These are phyloP conservation scores for Cyamopsis tetragonoloba DNA, from an alignment of 306 rosid species.

Conservation along the genomic window DNA sequence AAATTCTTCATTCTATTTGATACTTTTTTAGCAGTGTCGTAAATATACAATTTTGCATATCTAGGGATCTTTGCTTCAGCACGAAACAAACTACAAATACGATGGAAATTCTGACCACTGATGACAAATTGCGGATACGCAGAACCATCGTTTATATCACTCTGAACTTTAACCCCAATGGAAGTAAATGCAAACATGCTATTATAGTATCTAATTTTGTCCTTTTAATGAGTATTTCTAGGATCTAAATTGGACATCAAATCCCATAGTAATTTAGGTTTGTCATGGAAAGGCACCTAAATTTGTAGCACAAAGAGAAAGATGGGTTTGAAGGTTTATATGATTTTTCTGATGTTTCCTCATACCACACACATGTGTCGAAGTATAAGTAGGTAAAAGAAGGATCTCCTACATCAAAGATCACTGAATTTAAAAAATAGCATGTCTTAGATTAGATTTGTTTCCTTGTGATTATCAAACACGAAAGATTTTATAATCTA, in stretches of 20 bases:
- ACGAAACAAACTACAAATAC: not conserved
- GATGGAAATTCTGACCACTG: not conserved
- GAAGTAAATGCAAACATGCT: not conserved
- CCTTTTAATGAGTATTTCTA: not conserved
- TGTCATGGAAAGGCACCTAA: too few species aligned
- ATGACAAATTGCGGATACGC: not conserved
- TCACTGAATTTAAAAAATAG: too few species aligned
- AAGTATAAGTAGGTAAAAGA: too few species aligned
- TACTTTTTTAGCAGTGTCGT: not conserved
- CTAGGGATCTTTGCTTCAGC: not conserved
- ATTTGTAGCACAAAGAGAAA: too few species aligned
- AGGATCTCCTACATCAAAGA: too few species aligned
- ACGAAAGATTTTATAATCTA: too few species aligned
- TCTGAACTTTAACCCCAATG: not conserved
- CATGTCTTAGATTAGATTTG: too few species aligned
- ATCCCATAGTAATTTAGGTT: too few species aligned
- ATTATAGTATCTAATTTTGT: not conserved
- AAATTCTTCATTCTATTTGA: not conserved
- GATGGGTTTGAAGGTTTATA: too few species aligned
- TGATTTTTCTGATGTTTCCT: too few species aligned
- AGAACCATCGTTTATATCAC: not conserved
- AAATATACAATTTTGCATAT: not conserved
- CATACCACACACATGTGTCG: too few species aligned
- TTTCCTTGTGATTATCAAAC: too few species aligned
- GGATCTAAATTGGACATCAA: not conserved